A percentile compares a stretch with the other conserved stretches of the same genome.
phyloP scores from a whole-genome alignment of 2,329 filamentous ascomycete species.

The Aspergillus spinulosporus region DNA sequence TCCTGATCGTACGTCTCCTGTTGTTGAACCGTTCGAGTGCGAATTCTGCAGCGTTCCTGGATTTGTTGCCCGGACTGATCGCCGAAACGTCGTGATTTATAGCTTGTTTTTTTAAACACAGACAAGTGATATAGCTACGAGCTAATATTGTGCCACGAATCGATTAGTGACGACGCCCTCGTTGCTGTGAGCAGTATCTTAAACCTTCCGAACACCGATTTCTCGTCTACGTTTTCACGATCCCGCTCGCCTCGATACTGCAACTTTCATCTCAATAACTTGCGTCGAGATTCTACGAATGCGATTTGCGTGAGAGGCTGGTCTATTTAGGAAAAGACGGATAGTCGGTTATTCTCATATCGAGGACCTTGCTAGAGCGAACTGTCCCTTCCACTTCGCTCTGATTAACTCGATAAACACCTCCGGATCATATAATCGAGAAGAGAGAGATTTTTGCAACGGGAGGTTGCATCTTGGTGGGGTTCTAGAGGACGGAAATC shows the following conservation, averaged over 20 bases:
- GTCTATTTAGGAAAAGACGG: conserved; percentile 5
- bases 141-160: not conserved
- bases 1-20: conserved; percentile 14
- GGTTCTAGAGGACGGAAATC: conserved; percentile 31
- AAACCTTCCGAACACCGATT: conserved; percentile 3
- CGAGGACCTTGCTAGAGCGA: conserved; percentile 6
- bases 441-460: conserved; percentile 25
- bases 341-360: conserved; percentile 8
- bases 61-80: conserved; percentile 17
- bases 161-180: not conserved
- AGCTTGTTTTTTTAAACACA: conserved; percentile 7
- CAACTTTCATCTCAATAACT: conserved; percentile 4
- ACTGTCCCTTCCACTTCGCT: conserved; percentile 9
- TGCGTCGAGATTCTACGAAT: conserved; percentile 22
- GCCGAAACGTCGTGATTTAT: conserved; percentile 18
- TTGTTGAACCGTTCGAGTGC: conserved; percentile 6
- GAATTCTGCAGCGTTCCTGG: conserved; percentile 14
- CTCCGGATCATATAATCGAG: conserved; percentile 16
- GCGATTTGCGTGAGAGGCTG: conserved; percentile 30
- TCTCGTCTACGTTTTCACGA: conserved; percentile 16
- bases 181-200: conserved; percentile 3
- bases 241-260: conserved; percentile 17
- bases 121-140: conserved; percentile 6
- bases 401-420: conserved; percentile 9
- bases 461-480: conserved; percentile 31